Percentiles rank a stretch among this genome's conserved stretches.
Conservation (phyloP, 805 yeast species). For the Ogataea pini region DNA sequence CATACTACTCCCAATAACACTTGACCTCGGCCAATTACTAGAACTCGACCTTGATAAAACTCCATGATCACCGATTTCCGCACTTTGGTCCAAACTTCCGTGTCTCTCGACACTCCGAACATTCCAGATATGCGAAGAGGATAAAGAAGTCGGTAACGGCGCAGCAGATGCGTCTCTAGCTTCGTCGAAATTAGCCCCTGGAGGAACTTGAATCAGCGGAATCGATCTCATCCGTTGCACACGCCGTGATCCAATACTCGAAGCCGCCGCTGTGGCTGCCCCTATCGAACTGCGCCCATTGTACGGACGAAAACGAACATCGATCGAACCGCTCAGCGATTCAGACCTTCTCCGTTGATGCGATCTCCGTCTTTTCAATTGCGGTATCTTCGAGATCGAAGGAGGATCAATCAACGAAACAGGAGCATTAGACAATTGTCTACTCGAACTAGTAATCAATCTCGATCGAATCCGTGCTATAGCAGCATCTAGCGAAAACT, state of each 20-base stretch:
- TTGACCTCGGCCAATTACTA: not conserved
- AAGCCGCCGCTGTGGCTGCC: slow-evolving; percentile 8
- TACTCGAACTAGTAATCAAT: slow-evolving; percentile 41
- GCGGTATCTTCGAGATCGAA: not conserved
- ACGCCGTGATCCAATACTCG: not conserved
- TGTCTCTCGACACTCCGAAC: not conserved
- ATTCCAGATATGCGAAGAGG: not conserved
- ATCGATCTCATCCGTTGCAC: slow-evolving; percentile 11
- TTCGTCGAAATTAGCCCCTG: not conserved
- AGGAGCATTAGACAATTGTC: slow-evolving; percentile 16
- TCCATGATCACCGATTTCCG: not conserved
- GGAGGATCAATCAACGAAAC: slow-evolving; percentile 18
- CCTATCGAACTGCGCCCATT: not conserved
- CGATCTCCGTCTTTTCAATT: slow-evolving; percentile 7
- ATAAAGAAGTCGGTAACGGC: slow-evolving; percentile 20
- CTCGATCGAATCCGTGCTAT: slow-evolving; percentile 68
- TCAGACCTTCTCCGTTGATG: slow-evolving; percentile 24
- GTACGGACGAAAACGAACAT: not conserved
- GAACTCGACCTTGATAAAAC: slow-evolving; percentile 4
- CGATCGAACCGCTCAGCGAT: slow-evolving; percentile 12
- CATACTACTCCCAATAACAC: not conserved
- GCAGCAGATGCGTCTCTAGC: not conserved
- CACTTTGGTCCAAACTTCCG: not conserved
- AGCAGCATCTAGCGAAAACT: slow-evolving; percentile 80
- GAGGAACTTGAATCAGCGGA: slow-evolving; percentile 12